Conservation (phyloP, 2,329 filamentous ascomycete genomes). For the Claviceps maximensis region DNA sequence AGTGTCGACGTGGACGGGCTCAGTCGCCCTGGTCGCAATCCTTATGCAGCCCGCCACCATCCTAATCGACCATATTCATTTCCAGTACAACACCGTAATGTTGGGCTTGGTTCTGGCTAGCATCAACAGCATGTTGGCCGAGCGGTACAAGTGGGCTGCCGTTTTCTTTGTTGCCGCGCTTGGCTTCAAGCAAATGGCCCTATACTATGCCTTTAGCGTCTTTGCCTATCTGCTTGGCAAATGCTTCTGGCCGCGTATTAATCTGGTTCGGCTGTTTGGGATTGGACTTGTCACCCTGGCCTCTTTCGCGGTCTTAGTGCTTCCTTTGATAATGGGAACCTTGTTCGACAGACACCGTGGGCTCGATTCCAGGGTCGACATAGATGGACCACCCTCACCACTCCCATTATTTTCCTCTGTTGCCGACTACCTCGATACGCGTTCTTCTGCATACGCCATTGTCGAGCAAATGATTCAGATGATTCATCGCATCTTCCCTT, state of each 20-base stretch:
- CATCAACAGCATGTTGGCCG: constrained; percentile 78
- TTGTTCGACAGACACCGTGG: constrained; percentile 54
- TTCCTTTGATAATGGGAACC: constrained; percentile 62
- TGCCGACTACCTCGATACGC: constrained; percentile 43
- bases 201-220: constrained; percentile 89
- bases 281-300: constrained; percentile 61
- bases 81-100: constrained; percentile 99
- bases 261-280: constrained; percentile 52
- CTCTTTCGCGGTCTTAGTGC: constrained; percentile 61
- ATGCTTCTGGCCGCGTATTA: constrained; percentile 64
- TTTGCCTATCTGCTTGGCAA: constrained; percentile 84
- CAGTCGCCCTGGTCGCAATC: constrained; percentile 76
- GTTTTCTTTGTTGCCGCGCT: constrained; percentile 87
- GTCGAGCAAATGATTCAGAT: constrained; percentile 71
- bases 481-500: constrained; percentile 88
- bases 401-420: constrained; percentile 50
- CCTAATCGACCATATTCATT: constrained; percentile 87
- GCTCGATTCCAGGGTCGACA: constrained; percentile 41
- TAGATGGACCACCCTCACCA: constrained; percentile 45
- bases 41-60: constrained; percentile 86
- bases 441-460: constrained; percentile 59
- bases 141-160: constrained; percentile 74
- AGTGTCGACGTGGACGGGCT: constrained; percentile 69
- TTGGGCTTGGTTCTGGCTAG: constrained; percentile 77
- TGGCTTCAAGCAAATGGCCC: constrained; percentile 98